These are phyloP conservation scores for Seminavis robusta DNA, from an alignment of 108 stramenopile genomes.

Conservation along the genomic window DNA sequence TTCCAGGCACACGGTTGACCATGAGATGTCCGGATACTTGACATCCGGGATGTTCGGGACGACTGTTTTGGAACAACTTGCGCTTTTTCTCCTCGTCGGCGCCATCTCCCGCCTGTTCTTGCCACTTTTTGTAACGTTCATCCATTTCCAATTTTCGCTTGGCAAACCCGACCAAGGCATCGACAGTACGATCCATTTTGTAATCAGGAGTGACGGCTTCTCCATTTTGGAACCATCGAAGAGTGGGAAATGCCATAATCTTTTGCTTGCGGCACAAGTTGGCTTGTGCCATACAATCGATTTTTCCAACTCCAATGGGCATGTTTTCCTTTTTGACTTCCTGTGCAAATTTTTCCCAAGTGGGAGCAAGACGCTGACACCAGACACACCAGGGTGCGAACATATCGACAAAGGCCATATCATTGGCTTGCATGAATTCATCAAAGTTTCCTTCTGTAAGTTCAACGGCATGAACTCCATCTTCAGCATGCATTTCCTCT, in stretches of 20 bases:
- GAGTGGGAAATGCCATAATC: slow-evolving; percentile 95
- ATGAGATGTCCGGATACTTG: slow-evolving; percentile 76
- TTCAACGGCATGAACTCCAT: slow-evolving; percentile 69
- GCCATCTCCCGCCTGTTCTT: slow-evolving; percentile 41
- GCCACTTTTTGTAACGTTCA: slow-evolving; percentile 84
- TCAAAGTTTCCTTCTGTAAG: slow-evolving; percentile 57
- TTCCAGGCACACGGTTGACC: slow-evolving; percentile 97
- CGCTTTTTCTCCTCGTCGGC: slow-evolving; percentile 48
- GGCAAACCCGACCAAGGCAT: slow-evolving; percentile 67
- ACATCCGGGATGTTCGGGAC: slow-evolving; percentile 87
- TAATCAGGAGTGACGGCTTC: slow-evolving; percentile 86
- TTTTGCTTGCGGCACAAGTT: slow-evolving; percentile 80
- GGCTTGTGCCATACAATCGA: slow-evolving; percentile 93
- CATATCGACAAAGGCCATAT: slow-evolving; percentile 87
- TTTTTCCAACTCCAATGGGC: slow-evolving; percentile 79
- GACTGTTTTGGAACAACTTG: slow-evolving; percentile 43
- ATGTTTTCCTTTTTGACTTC: slow-evolving; percentile 54
- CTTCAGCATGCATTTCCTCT: slow-evolving; percentile 74
- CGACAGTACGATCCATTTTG: slow-evolving; percentile 88
- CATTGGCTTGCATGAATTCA: slow-evolving; percentile 51
- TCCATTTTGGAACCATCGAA: slow-evolving; percentile 85
- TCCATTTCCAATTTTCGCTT: slow-evolving; percentile 80
- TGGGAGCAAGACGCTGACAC: slow-evolving; percentile 94
- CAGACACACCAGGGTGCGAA: slow-evolving; percentile 96
- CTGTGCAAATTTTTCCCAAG: slow-evolving; percentile 90